A percentile compares a stretch with the other conserved stretches of the same genome.
Conservation (phyloP, 768 basidiomycete species). For the Rhodotorula graminis region DNA sequence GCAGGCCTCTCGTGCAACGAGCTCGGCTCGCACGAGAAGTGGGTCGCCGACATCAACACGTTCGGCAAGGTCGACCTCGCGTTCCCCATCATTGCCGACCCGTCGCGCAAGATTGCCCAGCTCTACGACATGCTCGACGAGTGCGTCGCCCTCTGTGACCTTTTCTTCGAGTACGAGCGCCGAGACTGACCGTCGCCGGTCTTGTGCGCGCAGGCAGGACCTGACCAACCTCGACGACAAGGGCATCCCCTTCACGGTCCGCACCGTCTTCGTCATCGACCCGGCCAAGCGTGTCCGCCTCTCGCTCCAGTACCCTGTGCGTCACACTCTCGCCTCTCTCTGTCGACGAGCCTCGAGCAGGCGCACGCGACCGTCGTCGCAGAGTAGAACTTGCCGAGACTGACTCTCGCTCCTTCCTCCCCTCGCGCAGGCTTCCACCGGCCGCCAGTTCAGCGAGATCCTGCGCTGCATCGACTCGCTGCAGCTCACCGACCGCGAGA, state of each 20-base stretch:
- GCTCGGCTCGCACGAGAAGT: slow-evolving; percentile 65
- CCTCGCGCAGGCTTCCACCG: slow-evolving; percentile 64
- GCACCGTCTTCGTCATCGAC: slow-evolving; percentile 89
- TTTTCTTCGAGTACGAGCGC: too few relatives aligned
- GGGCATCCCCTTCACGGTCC: slow-evolving; percentile 93
- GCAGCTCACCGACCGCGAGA: slow-evolving; percentile 63
- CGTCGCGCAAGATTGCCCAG: slow-evolving; percentile 52
- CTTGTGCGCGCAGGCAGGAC: slow-evolving; percentile 51
- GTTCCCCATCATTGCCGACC: slow-evolving; percentile 97
- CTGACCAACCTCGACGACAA: slow-evolving; percentile 61
- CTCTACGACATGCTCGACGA: slow-evolving; percentile 59
- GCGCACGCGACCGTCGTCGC: too few relatives aligned
- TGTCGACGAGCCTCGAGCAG: too few relatives aligned
- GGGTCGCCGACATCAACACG: slow-evolving; percentile 51
- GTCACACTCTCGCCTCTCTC: not conserved
- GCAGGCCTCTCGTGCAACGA: slow-evolving; percentile 65
- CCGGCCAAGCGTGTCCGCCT: slow-evolving; percentile 72
- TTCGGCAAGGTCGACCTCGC: slow-evolving; percentile 66
- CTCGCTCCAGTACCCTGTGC: slow-evolving; percentile 72
- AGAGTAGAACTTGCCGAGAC: too few relatives aligned
- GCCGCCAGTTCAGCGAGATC: slow-evolving; percentile 81
- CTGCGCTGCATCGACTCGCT: slow-evolving; percentile 81
- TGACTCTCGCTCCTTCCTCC: too few relatives aligned
- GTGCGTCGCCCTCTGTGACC: not conserved
- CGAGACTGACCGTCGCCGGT: too few relatives aligned